Percentiles rank a stretch among this genome's conserved stretches.
phyloP scores from a whole-genome alignment of 2,329 filamentous ascomycete genomes.

The Cercospora beticola region DNA sequence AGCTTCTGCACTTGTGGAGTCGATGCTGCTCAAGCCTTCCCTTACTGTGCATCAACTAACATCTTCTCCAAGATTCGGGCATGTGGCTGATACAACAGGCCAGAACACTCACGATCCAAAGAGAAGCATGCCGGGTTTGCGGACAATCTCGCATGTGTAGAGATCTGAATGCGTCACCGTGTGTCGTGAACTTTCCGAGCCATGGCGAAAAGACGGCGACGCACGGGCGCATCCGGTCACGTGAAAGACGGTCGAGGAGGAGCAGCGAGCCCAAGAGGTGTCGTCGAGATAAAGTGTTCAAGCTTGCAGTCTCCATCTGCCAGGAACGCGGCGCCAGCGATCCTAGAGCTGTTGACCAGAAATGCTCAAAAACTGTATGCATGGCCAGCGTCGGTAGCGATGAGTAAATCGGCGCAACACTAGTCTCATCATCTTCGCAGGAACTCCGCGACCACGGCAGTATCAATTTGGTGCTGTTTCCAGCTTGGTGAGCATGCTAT shows the following conservation, averaged over 20 bases:
- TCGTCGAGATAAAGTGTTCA: constrained; percentile 17
- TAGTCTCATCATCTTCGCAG: neutral
- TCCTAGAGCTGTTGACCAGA: neutral
- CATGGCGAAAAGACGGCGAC: neutral
- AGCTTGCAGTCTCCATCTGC: constrained; percentile 12
- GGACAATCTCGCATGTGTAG: neutral
- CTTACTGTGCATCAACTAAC: neutral
- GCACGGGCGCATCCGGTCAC: neutral
- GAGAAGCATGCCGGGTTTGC: neutral
- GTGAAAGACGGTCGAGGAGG: neutral
- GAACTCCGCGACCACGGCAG: constrained; percentile 3
- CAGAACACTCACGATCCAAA: neutral
- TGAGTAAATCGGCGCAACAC: neutral
- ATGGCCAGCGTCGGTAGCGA: neutral
- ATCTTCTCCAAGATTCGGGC: neutral
- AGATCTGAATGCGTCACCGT: neutral
- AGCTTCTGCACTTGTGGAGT: neutral
- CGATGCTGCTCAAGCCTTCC: neutral
- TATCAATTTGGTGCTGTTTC: neutral
- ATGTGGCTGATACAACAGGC: neutral
- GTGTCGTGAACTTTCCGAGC: neutral
- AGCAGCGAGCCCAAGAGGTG: constrained; percentile 11
- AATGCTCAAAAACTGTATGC: neutral
- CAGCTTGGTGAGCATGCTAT: neutral
- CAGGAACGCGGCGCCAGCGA: constrained; percentile 14